These are phyloP conservation scores for Mycosphaerelloides madeirae DNA, from an alignment of 2,329 filamentous ascomycete genomes.

Conservation along the genomic window DNA sequence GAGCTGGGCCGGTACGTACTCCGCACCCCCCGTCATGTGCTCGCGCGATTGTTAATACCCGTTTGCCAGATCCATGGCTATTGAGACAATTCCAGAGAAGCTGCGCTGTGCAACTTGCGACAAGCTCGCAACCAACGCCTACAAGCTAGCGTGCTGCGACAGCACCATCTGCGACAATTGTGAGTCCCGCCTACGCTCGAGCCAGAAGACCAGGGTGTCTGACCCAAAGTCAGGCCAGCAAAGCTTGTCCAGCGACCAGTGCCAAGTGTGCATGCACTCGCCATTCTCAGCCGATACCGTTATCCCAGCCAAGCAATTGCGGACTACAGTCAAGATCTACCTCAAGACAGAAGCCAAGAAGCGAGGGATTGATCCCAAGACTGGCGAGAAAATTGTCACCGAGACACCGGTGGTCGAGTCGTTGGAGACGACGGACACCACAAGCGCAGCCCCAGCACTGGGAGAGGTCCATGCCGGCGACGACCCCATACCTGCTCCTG, in stretches of 20 bases:
- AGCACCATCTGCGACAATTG: constrained; percentile 89
- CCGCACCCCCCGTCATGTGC: no score
- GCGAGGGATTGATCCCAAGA: constrained; percentile 25
- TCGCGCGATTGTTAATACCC: no score
- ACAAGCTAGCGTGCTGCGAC: constrained; percentile 89
- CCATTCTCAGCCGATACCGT: constrained; percentile 83
- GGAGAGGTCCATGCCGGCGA: constrained; percentile 4
- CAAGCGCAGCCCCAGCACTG: constrained; percentile 7
- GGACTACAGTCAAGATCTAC: constrained; percentile 88
- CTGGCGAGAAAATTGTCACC: constrained; percentile 7
- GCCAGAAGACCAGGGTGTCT: background rate
- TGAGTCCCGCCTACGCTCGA: constrained; percentile 43
- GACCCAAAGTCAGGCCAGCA: constrained; percentile 58
- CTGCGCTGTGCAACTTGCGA: constrained; percentile 91
- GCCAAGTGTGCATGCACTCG: constrained; percentile 88
- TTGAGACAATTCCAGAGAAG: constrained; percentile 91
- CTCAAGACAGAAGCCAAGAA: constrained; percentile 81
- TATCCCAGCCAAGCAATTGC: constrained; percentile 82
- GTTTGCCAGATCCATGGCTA: constrained; percentile 60
- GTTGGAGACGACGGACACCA: constrained; percentile 4
- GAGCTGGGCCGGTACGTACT: constrained; percentile 7
- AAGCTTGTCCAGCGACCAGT: constrained; percentile 52
- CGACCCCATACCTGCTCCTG: constrained; percentile 10
- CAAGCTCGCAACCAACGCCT: constrained; percentile 84
- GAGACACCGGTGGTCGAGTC: constrained; percentile 1